A percentile compares a stretch with the other conserved stretches of the same genome.
These are phyloP conservation scores for Serendipita sp. DNA, from an alignment of 768 basidiomycete species.

Conservation along the genomic window DNA sequence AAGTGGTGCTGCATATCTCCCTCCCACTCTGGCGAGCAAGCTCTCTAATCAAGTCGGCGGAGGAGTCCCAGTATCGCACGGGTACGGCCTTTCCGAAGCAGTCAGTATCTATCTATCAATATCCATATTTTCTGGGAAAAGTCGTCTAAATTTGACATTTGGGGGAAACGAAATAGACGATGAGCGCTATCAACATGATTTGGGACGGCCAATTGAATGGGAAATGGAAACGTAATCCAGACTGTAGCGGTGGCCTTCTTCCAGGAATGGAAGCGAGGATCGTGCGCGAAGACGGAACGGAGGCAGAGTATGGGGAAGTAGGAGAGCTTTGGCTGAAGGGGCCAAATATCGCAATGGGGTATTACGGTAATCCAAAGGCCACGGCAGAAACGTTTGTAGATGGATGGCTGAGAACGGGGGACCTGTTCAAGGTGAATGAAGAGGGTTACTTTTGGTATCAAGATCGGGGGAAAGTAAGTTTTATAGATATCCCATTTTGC, in stretches of 20 bases:
- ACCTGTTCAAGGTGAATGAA: constrained; percentile 45
- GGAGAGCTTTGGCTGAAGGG: constrained; percentile 79
- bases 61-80: constrained; percentile 22
- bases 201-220: constrained; percentile 27
- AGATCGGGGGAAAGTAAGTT: constrained; percentile 54
- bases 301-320: constrained; percentile 36
- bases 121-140: background rate
- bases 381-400: constrained; percentile 47
- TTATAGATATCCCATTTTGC: background rate
- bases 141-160: too few species aligned
- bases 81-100: constrained; percentile 58
- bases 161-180: constrained; percentile 32
- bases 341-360: constrained; percentile 69
- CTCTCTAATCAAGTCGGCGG: constrained; percentile 25
- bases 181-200: constrained; percentile 33
- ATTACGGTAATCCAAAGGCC: constrained; percentile 56
- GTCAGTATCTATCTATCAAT: constrained; percentile 25
- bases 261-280: constrained; percentile 65
- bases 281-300: constrained; percentile 45
- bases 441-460: constrained; percentile 55
- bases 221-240: constrained; percentile 21
- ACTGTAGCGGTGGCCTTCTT: constrained; percentile 40
- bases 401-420: constrained; percentile 67
- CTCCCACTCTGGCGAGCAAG: constrained; percentile 34
- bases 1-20: constrained; percentile 54